Evolutionary conservation across 768 basidiomycete genomes (phyloP).

Genomic region (Mycena leptocephala): DNA sequence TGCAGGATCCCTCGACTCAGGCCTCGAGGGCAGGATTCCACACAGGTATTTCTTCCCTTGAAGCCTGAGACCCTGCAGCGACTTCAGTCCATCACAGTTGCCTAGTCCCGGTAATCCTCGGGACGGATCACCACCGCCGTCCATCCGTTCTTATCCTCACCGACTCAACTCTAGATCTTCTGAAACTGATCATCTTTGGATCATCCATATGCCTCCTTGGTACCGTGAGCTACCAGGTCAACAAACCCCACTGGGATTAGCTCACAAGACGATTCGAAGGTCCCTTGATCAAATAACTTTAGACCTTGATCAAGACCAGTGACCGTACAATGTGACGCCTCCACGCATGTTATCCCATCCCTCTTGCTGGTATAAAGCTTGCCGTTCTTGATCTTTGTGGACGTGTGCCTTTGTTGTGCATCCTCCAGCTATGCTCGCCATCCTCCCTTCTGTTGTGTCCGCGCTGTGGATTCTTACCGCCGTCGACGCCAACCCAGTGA

Average conservation of each 20-base stretch:
- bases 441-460: constrained; percentile 14
- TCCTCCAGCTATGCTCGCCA: constrained; percentile 4
- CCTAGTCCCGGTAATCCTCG: no score
- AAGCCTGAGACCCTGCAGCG: no score
- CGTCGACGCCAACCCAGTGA: not conserved
- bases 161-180: no score
- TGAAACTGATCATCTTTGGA: constrained; percentile 2
- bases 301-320: not conserved
- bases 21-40: no score
- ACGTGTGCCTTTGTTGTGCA: not conserved
- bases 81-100: no score
- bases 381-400: not conserved
- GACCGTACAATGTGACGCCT: not conserved
- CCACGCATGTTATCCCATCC: no score
- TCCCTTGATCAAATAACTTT: constrained; percentile 24
- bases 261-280: constrained; percentile 16
- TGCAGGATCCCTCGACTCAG: no score
- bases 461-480: constrained; percentile 17
- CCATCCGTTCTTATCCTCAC: no score
- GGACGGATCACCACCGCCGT: no score
- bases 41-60: no score
- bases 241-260: not conserved
- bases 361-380: no score
- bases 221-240: constrained; percentile 27
- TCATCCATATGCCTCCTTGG: constrained; percentile 13